Percentiles rank a stretch among this genome's conserved stretches.
Evolutionary conservation across 2,329 filamentous ascomycete species (phyloP).

Genomic region (Xylariaceae sp.): DNA sequence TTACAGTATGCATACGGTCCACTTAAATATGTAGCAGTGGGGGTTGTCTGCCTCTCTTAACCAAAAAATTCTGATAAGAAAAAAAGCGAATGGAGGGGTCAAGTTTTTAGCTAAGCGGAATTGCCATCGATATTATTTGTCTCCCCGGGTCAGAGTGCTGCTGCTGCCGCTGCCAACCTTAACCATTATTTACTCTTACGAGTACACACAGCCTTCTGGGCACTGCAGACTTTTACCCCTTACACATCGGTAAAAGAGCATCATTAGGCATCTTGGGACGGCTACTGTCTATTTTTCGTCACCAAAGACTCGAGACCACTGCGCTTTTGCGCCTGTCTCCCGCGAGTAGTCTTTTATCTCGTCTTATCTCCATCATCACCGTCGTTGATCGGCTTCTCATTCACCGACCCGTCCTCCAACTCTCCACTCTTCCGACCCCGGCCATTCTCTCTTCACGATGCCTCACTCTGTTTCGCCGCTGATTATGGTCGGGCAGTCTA

Average conservation of each 20-base stretch:
- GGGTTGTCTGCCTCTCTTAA: neutral
- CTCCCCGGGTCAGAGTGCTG: neutral
- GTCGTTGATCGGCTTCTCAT: neutral
- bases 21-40: neutral
- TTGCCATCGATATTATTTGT: conserved; percentile 11
- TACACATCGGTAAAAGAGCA: conserved; percentile 6
- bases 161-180: too few species aligned
- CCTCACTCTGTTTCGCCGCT: conserved; percentile 47
- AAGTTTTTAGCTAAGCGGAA: conserved; percentile 19
- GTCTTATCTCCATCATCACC: neutral
- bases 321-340: conserved; percentile 16
- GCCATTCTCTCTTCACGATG: conserved; percentile 32
- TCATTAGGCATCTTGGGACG: conserved; percentile 16
- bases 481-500: conserved; percentile 41
- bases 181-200: neutral
- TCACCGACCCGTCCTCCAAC: conserved; percentile 1
- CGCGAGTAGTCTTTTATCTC: conserved; percentile 1
- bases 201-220: neutral
- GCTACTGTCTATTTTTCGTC: conserved; percentile 12
- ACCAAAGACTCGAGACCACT: conserved; percentile 17
- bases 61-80: conserved; percentile 9
- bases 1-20: neutral
- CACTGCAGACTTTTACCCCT: conserved; percentile 5
- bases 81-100: conserved; percentile 22
- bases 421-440: neutral